Base-by-base conservation (phyloP, 805 yeast genomes). In the Myxozyma neotropica region DNA sequence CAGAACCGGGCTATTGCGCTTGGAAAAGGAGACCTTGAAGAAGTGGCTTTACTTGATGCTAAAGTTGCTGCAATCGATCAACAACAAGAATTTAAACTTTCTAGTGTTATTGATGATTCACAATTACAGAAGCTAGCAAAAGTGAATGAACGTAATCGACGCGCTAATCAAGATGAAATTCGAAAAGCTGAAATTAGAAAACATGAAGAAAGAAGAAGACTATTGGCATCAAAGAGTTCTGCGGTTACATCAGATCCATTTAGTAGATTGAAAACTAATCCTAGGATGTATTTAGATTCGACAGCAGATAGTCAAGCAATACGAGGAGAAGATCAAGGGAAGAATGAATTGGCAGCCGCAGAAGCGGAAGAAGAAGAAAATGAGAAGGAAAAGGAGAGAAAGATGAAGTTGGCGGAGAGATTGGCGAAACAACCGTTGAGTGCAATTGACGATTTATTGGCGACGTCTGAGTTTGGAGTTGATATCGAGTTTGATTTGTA, bases 101-200 rank as follows among this genome's bases (percentile, higher is more conserved):
- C 53, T 1, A 45, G 52, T 21, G 47, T 53, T 12, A 47, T 46
- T 3, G 43, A 42, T 21, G 64, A 59, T 23, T 54, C 69, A 8
- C 59, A 59, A 10, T 47, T 70, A 59, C 74, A 68, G 52, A 79
- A 83, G 58, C 79, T 90, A 76, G 82, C 87, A 44, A 83, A 82
- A 66, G 88, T 91, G 53, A 90, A 91, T 66, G 87, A 88, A 68
- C 84, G 96, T 69, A 94, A 94, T 74, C 82, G 96, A 72, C 87
- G 83, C 68, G 80, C 87, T 64, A 93, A 93, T 73, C 85, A 85
- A 71, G 84, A 84, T 53, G 83, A 82, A 49, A 83, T 91, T 67
- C 85, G 95, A 70, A 80, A 81, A 68, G 97, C 96, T 0, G 97
- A 92, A 72, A 74, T 84, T 51, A 78, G 78, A 67, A 83, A 87